Percentiles rank a stretch among this genome's conserved stretches.
Evolutionary conservation across 768 basidiomycete species (phyloP).

Genomic region (Pleurotus sapidus): DNA sequence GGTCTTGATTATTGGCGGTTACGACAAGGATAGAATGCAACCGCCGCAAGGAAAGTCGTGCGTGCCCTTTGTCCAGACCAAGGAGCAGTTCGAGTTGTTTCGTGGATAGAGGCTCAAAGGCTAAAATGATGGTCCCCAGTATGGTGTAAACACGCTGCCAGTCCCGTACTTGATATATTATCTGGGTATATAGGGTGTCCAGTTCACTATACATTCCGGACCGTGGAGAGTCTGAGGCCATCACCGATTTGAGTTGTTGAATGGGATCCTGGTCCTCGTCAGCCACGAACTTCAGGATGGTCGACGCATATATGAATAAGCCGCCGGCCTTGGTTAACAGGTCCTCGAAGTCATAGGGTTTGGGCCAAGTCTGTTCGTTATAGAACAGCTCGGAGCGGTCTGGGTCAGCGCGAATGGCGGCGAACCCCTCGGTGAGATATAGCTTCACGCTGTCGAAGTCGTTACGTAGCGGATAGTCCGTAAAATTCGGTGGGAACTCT

Average conservation of each 20-base stretch:
- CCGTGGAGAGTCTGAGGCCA: neutral
- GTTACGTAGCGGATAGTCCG: neutral
- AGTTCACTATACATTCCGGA: slow-evolving; percentile 3
- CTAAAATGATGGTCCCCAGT: slow-evolving; percentile 5
- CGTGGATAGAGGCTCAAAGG: neutral
- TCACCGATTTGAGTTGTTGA: neutral
- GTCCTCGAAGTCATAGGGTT: neutral
- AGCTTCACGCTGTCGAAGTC: neutral
- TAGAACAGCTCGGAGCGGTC: neutral
- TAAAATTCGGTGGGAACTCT: neutral
- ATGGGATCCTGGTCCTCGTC: neutral
- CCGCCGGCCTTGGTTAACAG: neutral
- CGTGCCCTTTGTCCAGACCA: neutral
- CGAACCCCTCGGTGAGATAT: neutral
- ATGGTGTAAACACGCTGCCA: neutral
- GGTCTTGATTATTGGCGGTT: slow-evolving; percentile 10
- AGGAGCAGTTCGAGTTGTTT: slow-evolving; percentile 1
- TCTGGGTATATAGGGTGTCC: slow-evolving; percentile 10
- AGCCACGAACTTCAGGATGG: neutral
- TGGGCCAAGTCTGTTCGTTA: neutral
- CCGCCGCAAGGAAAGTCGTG: neutral
- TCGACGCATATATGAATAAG: neutral
- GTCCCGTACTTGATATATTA: neutral
- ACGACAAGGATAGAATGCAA: slow-evolving; percentile 11
- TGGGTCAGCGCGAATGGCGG: neutral